These are phyloP conservation scores for Xanthoconium separans DNA, from an alignment of 1,284 basidiomycete genomes.

Conservation along the genomic window DNA sequence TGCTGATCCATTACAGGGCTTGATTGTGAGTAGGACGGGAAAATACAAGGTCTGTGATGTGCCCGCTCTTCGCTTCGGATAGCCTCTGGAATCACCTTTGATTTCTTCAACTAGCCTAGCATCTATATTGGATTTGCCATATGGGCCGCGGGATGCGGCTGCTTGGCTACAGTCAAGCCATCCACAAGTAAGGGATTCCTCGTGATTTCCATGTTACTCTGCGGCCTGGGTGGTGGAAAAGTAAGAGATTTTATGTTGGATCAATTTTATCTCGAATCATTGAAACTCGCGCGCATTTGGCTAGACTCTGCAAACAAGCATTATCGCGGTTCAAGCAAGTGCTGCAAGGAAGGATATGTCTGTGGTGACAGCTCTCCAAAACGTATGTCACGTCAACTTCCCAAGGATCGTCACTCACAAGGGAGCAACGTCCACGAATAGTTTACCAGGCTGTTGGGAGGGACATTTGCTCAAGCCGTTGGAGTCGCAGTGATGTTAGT, in stretches of 20 bases:
- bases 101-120: conserved; percentile 42
- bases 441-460: conserved; percentile 67
- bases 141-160: conserved; percentile 69
- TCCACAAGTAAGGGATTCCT: conserved; percentile 50
- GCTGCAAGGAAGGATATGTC: conserved; percentile 67
- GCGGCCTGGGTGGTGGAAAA: conserved; percentile 67
- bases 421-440: conserved; percentile 20
- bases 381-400: conserved; percentile 39
- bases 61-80: not conserved
- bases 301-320: conserved; percentile 61
- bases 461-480: conserved; percentile 60
- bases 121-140: conserved; percentile 65
- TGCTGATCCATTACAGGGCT: conserved; percentile 42
- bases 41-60: conserved; percentile 50
- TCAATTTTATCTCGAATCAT: not conserved
- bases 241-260: conserved; percentile 29
- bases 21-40: conserved; percentile 64
- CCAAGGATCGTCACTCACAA: not conserved
- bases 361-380: conserved; percentile 68
- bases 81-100: not conserved
- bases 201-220: conserved; percentile 66
- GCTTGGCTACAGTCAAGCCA: conserved; percentile 59
- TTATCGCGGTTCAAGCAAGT: conserved; percentile 69
- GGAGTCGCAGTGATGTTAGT: conserved; percentile 56
- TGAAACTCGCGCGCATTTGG: conserved; percentile 1